Base-by-base conservation (phyloP, 345 rosid genomes). In the Murraya paniculata region DNA sequence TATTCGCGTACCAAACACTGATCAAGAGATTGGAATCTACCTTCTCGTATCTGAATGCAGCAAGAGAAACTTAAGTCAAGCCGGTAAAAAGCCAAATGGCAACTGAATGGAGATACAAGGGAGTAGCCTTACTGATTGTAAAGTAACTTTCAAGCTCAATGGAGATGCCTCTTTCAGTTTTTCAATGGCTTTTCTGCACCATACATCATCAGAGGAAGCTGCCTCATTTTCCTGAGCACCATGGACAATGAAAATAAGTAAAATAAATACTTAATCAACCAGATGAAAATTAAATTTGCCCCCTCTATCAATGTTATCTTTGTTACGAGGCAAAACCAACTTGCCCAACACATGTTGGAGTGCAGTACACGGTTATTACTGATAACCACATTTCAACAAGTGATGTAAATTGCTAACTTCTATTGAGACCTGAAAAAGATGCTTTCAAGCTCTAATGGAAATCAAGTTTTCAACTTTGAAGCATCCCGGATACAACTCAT, bases 91-190 rank as follows among this genome's bases (percentile, higher is more conserved):
- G 25, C 24, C 25, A 27, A 75, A 78, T 53, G 38, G 50, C 73
- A 56, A 68, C 72, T 77, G 69, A 72, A 22, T n/a, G 64, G 48
- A 53, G 72, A 50, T 39, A 24, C 25, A 56, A 62, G 35, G 61
- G 30, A 71, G 66, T 45, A 67, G 60, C 86, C 97, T 89, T 81
- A 96, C 98, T 8, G 97, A 92, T 88, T 77, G 89, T 72, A 94
- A 82, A 59, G 93, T 83, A 71, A 96, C 84, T 90, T 92, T 94
- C 83, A 96, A 88, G 91, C 97, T 91, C 86, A 96, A 69, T 53
- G 99, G 99, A 53, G 99, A 92, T 74, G 97, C 97, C 82, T 88
- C 99, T 81, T 89, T 89, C 72, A 92, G 78, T 77, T 90, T 90
- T 75, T 77, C 81, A 33, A 94, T 89, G 48, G 90, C 81, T 68